A percentile compares a stretch with the other conserved stretches of the same genome.
Conservation (phyloP, 2,329 filamentous ascomycete species). For the Cladosporium velox region DNA sequence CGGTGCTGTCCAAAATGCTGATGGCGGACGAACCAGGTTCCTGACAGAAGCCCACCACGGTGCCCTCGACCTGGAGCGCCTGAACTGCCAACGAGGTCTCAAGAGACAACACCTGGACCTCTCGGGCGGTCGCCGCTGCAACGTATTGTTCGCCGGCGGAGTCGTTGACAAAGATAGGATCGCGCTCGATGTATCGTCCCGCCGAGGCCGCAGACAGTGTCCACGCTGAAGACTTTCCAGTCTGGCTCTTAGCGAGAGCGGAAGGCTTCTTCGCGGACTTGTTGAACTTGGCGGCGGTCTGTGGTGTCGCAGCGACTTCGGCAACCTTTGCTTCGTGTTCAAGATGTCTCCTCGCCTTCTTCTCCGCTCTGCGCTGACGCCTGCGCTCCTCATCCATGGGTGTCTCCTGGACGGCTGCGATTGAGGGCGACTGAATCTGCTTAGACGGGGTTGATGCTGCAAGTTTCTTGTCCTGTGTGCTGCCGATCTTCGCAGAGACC, state of each 20-base stretch:
- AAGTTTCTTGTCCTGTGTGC: neutral
- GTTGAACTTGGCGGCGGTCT: conserved; percentile 3
- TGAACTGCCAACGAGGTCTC: conserved; percentile 75
- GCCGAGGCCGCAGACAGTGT: conserved; percentile 53
- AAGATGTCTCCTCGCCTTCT: conserved; percentile 27
- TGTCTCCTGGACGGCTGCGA: conserved; percentile 1
- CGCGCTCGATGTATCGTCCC: conserved; percentile 57
- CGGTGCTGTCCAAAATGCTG: conserved; percentile 34
- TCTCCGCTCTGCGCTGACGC: conserved; percentile 26
- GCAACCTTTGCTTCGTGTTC: conserved; percentile 7
- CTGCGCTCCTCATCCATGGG: conserved; percentile 9
- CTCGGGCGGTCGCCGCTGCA: conserved; percentile 34
- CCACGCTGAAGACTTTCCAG: conserved; percentile 40
- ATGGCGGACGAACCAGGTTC: conserved; percentile 26
- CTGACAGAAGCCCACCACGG: conserved; percentile 53
- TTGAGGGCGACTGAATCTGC: conserved; percentile 1
- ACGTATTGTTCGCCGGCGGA: conserved; percentile 31
- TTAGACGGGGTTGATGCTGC: neutral
- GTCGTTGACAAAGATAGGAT: conserved; percentile 60
- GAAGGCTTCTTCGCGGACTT: conserved; percentile 13
- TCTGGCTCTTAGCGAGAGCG: conserved; percentile 16
- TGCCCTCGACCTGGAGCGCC: conserved; percentile 23
- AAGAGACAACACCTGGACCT: conserved; percentile 58
- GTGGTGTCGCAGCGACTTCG: conserved; percentile 6
- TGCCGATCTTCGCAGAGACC: neutral